Base-by-base conservation (phyloP, 73 alveolate species). In the Paramecium bursaria region DNA sequence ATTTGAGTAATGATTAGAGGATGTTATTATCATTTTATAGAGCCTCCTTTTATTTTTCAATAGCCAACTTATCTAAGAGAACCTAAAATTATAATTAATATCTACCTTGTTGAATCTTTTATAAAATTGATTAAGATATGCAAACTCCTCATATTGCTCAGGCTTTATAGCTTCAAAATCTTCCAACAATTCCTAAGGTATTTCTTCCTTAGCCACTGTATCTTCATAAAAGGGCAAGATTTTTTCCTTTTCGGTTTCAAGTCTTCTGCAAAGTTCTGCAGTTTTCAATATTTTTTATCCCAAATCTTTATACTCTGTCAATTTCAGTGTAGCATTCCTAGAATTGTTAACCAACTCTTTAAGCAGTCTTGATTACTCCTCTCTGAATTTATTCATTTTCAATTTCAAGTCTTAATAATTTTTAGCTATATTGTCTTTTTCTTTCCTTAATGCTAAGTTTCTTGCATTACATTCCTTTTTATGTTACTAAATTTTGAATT, bases 241-340 rank as follows among this genome's bases (percentile, higher is more conserved):
- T 75, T 96, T 96, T 91, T 96, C 99, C 86, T 92, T 95, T 60
- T 96, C 99, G 46, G 98, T 96, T 86, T 96, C 99, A 42, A 96
- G 94, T 80, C 97, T 94, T 52, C 99, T 89, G 73, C 99, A 95
- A 25, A 96, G 90, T 86, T 96, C 99, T 21, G 99, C 99, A 26
- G 96, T 91, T 87, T 96, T 96, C 22, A 96, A 87, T 26, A 96
- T 95, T 80, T 93, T 96, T 85, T 94, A 98, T 4, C 98, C 99
- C 29, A 96, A 86, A 44, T 94, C 94, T 31, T 92, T 92, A 80
- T 94, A 95, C 35, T 94, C 97, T 53, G 91, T 96, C 57, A 96
- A 95, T 51, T 94, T 95, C 50, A 94, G 91, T 87, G 91, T 93
- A 86, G 98, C 94, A 75, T 89, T 92, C 92, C 98, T 91, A 0